A percentile compares a stretch with the other conserved stretches of the same genome.
Evolutionary conservation across 192 early-diverging fungal genomes (phyloP).

Genomic region (Rhizophagus clarus): DNA sequence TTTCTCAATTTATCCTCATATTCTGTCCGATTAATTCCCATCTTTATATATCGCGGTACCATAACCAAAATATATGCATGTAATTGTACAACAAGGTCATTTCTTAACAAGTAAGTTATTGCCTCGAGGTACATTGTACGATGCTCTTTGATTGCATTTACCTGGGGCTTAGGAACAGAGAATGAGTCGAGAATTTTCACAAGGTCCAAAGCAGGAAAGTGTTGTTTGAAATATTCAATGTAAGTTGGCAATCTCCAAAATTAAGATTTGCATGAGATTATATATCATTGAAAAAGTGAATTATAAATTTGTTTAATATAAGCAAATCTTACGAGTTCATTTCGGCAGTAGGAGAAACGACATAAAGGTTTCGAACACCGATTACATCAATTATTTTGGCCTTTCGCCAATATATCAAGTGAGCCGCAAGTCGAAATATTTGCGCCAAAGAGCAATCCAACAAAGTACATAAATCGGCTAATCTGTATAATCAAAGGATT

Average conservation of each 20-base stretch:
- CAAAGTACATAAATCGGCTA: slow-evolving; percentile 78
- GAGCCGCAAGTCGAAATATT: slow-evolving; percentile 85
- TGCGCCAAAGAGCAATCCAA: slow-evolving; percentile 95
- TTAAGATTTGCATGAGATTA: slow-evolving; percentile 30
- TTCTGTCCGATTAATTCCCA: slow-evolving; percentile 37
- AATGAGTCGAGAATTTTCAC: slow-evolving; percentile 54
- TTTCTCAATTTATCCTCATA: slow-evolving; percentile 39
- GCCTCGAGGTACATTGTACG: slow-evolving; percentile 79
- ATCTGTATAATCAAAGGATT: slow-evolving; percentile 41
- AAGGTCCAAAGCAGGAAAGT: slow-evolving; percentile 18
- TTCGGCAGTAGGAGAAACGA: slow-evolving; percentile 66
- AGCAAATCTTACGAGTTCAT: slow-evolving; percentile 54
- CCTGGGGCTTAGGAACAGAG: slow-evolving; percentile 62
- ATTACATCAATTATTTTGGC: slow-evolving; percentile 90
- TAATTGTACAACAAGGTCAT: slow-evolving; percentile 75
- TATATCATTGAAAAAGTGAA: slow-evolving; percentile 12
- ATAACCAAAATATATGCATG: slow-evolving; percentile 77
- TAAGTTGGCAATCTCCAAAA: slow-evolving; percentile 33
- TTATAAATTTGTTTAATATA: background rate
- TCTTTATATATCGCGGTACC: slow-evolving; percentile 62
- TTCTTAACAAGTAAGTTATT: slow-evolving; percentile 76
- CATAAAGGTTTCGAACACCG: slow-evolving; percentile 75
- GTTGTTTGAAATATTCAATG: slow-evolving; percentile 33
- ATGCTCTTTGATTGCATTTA: slow-evolving; percentile 58
- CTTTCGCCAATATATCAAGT: slow-evolving; percentile 92